phyloP scores from a whole-genome alignment of 164 flowering plant species.

The Taxillus chinensis region DNA sequence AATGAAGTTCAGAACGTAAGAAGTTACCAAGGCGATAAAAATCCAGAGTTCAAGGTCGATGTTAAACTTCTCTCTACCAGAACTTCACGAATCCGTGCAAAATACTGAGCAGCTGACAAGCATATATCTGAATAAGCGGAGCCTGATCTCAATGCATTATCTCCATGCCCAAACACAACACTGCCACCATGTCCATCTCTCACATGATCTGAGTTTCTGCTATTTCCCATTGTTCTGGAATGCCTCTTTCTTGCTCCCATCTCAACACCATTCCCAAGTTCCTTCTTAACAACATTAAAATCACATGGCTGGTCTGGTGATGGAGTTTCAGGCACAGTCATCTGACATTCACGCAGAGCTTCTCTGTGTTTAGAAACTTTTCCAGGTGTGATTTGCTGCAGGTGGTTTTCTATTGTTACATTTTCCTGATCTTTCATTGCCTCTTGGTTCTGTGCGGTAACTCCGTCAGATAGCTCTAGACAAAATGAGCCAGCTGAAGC shows the following conservation, averaged over 20 bases:
- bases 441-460: constrained; percentile 21
- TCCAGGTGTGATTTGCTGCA: constrained; percentile 68
- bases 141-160: constrained; percentile 42
- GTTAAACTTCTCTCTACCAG: constrained; percentile 82
- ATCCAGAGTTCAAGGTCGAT: constrained; percentile 83
- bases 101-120: constrained; percentile 80
- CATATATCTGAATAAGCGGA: constrained; percentile 79
- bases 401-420: constrained; percentile 52
- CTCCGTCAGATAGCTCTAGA: constrained; percentile 59
- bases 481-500: constrained; percentile 34
- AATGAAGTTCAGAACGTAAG: neutral
- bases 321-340: constrained; percentile 96
- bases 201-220: constrained; percentile 31
- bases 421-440: constrained; percentile 58
- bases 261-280: constrained; percentile 46
- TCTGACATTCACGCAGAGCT: constrained; percentile 57
- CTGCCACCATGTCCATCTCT: constrained; percentile 40
- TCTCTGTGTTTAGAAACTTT: constrained; percentile 48
- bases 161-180: constrained; percentile 39
- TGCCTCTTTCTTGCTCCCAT: constrained; percentile 59
- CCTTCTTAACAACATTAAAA: constrained; percentile 47
- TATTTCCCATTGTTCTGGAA: constrained; percentile 33
- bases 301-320: constrained; percentile 91
- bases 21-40: constrained; percentile 85
- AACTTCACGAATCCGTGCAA: constrained; percentile 88